These are phyloP conservation scores for Volvariella volvacea DNA, from an alignment of 1,284 basidiomycete genomes.

Conservation along the genomic window DNA sequence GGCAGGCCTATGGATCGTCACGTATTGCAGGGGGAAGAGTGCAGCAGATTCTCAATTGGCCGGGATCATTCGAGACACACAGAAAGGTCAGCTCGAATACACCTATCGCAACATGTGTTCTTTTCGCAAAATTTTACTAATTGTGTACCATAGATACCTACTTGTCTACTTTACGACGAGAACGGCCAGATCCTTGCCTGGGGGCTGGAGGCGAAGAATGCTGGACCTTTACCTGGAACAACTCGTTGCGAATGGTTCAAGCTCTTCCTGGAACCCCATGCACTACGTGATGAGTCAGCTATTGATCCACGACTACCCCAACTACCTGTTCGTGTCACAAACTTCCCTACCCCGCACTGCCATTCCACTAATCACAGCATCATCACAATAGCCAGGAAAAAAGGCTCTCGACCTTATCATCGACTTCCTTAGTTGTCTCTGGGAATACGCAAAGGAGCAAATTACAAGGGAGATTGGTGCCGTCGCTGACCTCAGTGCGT, in stretches of 20 bases:
- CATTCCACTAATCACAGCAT: neutral
- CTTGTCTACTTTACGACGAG: conserved; percentile 71
- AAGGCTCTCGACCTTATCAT: conserved; percentile 67
- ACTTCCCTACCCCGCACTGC: neutral
- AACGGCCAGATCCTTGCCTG: conserved; percentile 64
- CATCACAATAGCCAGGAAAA: conserved; percentile 54
- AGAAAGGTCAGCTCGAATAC: too few relatives aligned
- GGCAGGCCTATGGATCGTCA: conserved; percentile 72
- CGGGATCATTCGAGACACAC: conserved; percentile 72
- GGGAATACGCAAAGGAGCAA: conserved; percentile 79
- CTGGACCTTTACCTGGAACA: conserved; percentile 57
- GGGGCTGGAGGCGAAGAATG: conserved; percentile 77
- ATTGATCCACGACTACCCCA: conserved; percentile 70
- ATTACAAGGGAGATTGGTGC: conserved; percentile 78
- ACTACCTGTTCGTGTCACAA: conserved; percentile 62
- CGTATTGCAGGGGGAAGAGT: conserved; percentile 69
- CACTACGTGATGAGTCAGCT: conserved; percentile 58
- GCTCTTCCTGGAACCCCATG: conserved; percentile 72
- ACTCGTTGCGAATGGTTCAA: conserved; percentile 77
- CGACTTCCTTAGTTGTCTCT: conserved; percentile 73
- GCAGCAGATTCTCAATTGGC: conserved; percentile 76
- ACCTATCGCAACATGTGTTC: too few relatives aligned
- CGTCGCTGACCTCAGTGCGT: conserved; percentile 72
- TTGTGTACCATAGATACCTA: conserved; percentile 43
- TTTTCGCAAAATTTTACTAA: neutral